Evolutionary conservation across 2,329 filamentous ascomycete species (phyloP).

Genomic region (Monilinia vaccinii-corymbosi): DNA sequence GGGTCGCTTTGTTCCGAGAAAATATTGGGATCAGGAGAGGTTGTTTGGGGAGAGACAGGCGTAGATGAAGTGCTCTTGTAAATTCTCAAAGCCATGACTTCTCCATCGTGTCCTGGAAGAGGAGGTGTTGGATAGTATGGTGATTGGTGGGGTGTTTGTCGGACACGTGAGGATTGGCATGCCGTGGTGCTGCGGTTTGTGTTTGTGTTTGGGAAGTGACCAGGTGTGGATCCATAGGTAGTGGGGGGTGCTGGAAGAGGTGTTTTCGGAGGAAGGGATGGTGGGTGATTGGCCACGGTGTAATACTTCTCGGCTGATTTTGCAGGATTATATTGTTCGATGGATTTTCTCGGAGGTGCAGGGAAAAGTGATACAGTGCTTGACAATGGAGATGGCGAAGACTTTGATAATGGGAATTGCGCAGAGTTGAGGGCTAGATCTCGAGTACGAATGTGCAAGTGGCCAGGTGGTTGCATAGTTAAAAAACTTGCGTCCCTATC

Average conservation of each 20-base stretch:
- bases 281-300: not conserved
- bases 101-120: not conserved
- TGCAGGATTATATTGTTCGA: not conserved
- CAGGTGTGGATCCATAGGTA: not conserved
- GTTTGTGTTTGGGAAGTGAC: not conserved
- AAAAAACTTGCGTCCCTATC: conserved; percentile 6
- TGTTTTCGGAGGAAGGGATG: not conserved
- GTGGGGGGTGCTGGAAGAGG: conserved; percentile 1
- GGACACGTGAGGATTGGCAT: not conserved
- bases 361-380: conserved; percentile 2
- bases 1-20: not conserved
- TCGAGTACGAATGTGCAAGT: conserved; percentile 1
- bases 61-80: not conserved
- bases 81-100: not conserved
- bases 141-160: not conserved
- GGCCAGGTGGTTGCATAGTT: not conserved
- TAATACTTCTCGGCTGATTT: not conserved
- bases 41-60: not conserved
- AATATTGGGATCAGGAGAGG: not conserved
- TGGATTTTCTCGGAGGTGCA: not conserved
- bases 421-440: not conserved
- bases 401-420: not conserved
- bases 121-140: not conserved
- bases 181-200: not conserved
- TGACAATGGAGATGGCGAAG: not conserved